A percentile compares a stretch with the other conserved stretches of the same genome.
These are phyloP conservation scores for Colletotrichum sansevieriae DNA, from an alignment of 2,329 filamentous ascomycete species.

Conservation along the genomic window DNA sequence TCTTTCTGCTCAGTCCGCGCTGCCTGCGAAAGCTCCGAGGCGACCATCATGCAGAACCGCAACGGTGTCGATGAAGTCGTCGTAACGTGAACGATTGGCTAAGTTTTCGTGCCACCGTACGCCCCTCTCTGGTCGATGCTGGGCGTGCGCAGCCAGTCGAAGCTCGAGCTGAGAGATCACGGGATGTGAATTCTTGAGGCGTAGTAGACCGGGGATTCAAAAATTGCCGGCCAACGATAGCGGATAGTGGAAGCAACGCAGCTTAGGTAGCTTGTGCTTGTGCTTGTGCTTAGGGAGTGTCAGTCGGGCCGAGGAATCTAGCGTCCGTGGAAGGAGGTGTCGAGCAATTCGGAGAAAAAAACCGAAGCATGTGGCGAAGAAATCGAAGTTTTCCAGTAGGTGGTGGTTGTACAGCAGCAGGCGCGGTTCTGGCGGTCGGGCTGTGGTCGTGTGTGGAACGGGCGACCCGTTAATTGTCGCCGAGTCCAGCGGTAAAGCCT, in stretches of 20 bases:
- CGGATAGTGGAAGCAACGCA: background rate
- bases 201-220: background rate
- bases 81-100: no score
- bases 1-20: constrained; percentile 35
- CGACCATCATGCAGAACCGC: constrained; percentile 48
- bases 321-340: background rate
- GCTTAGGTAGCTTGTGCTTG: background rate
- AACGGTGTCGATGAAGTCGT: background rate
- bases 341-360: constrained; percentile 21
- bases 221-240: background rate
- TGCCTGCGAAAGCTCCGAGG: constrained; percentile 51
- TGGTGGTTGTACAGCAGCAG: constrained; percentile 2
- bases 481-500: constrained; percentile 25
- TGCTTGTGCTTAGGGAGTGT: background rate
- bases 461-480: constrained; percentile 35
- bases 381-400: constrained; percentile 19
- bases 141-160: background rate
- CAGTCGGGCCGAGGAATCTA: constrained; percentile 16
- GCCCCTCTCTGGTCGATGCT: background rate
- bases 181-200: background rate
- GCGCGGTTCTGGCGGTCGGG: constrained; percentile 9
- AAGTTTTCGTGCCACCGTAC: no score
- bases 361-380: constrained; percentile 2
- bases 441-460: constrained; percentile 17
- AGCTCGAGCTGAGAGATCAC: background rate